Evolutionary conservation across 2,329 filamentous ascomycete species (phyloP), one percentile per base, ranked within the genome.

Genomic region (Basipetospora chlamydospora): DNA sequence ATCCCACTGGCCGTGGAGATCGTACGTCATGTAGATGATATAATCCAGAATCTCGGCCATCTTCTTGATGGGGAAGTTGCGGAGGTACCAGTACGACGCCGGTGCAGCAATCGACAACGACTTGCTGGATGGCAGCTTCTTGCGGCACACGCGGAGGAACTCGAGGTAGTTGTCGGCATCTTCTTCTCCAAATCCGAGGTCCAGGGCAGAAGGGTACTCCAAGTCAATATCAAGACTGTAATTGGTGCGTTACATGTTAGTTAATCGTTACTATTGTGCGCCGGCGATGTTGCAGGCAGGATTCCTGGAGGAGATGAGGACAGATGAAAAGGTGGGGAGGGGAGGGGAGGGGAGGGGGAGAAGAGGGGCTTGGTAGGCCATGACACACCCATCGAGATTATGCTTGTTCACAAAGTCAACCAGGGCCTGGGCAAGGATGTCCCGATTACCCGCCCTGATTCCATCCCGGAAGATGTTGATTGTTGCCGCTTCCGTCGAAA

Each of bases 151-250:
- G 6, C 37, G 41, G 0, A 63, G 38, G 36, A 57, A 53, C 1
- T 33, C 35, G 2, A 54, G 43, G 35, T 60, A 60, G 22, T 56
- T 51, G 1, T 18, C 5, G 2, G 51, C 55, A 5, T 58, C 52
- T n/a, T n/a, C n/a, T n/a, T n/a, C n/a, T n/a, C n/a, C n/a, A n/a
- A n/a, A 1, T 39, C 38, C 0, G 29, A 20, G 2, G 39, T 29
- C 4, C 47, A 55, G 1, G 46, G 11, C 0, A 54, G 55, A 12
- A 57, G 62, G 63, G 38, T 59, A 65, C 35, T 67, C 60, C 63
- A 63, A 66, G 39, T 66, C 60, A 0, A 67, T 39, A 38, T 68
- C 63, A 3, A 60, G 50, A 2, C 63, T n/a, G n/a, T n/a, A n/a
- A n/a, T n/a, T n/a, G n/a, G n/a, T n/a, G n/a, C n/a, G n/a, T n/a